Conservation (phyloP, 78 protist species). For the Planoprotostelium fungivorum region DNA sequence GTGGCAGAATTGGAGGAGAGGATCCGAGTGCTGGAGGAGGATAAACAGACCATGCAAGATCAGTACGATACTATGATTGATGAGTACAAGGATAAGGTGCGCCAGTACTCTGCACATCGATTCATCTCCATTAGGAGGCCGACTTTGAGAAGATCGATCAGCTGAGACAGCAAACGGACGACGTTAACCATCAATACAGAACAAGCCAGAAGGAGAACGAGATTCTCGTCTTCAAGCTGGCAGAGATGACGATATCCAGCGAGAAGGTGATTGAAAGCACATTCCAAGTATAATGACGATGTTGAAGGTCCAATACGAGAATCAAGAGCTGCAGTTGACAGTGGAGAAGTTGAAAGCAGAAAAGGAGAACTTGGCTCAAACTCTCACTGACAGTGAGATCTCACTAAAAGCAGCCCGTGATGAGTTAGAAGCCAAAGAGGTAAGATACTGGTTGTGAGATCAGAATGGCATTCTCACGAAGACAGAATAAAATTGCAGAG, state of each 20-base stretch:
- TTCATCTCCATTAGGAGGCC: not conserved
- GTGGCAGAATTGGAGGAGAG: not conserved
- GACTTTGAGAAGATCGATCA: not conserved
- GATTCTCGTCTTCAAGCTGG: not conserved
- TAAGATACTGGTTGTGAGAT: not conserved
- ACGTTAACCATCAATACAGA: not conserved
- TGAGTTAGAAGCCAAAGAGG: not conserved
- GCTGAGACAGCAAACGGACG: not conserved
- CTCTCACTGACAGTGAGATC: not conserved
- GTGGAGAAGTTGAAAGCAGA: not conserved
- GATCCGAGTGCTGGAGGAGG: not conserved
- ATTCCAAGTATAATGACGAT: not conserved
- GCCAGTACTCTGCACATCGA: not conserved
- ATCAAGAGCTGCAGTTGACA: not conserved
- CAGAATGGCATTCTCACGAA: not conserved
- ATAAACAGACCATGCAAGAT: not conserved
- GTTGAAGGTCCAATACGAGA: not conserved
- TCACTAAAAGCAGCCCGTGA: not conserved
- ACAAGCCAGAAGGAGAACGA: not conserved
- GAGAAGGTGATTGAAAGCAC: not conserved
- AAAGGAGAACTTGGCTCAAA: not conserved
- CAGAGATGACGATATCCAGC: not conserved
- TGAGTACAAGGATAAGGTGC: not conserved
- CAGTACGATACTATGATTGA: not conserved
- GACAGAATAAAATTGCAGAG: not conserved